These are phyloP conservation scores for Pseudotulostoma volvatum DNA, from an alignment of 495 filamentous ascomycete genomes.

Conservation along the genomic window DNA sequence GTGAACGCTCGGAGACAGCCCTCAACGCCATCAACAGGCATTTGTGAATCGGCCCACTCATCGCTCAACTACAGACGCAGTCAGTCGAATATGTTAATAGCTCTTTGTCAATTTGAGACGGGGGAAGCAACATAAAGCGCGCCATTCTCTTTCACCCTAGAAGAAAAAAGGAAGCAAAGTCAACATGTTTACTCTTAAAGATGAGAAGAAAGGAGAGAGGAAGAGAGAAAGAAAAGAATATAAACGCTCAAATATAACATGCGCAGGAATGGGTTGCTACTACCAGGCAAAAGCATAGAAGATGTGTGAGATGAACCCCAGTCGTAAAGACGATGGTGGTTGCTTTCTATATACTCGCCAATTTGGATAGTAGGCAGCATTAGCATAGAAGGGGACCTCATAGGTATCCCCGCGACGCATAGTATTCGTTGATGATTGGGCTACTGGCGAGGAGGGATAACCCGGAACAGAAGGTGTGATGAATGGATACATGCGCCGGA, in stretches of 20 bases:
- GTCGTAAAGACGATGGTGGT: conserved; percentile 60
- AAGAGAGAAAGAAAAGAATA: conserved; percentile 2
- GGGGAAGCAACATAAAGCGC: conserved; percentile 51
- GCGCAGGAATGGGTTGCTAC: conserved; percentile 4
- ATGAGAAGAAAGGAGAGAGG: neutral
- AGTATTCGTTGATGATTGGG: neutral
- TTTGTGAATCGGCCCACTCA: conserved; percentile 69
- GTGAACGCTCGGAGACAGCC: conserved; percentile 66
- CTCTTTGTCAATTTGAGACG: too few species aligned
- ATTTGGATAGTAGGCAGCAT: conserved; percentile 86
- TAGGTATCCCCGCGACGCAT: conserved; percentile 8
- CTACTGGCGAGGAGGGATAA: conserved; percentile 1
- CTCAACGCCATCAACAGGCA: conserved; percentile 58
- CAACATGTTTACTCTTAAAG: conserved; percentile 2
- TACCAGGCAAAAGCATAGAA: conserved; percentile 81
- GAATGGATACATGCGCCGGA: neutral
- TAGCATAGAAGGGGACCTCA: conserved; percentile 33
- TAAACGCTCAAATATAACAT: neutral
- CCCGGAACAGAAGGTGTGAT: neutral
- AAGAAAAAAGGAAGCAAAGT: conserved; percentile 17
- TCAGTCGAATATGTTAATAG: conserved; percentile 10
- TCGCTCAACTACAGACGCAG: conserved; percentile 67
- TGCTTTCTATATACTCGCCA: conserved; percentile 64
- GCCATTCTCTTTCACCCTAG: conserved; percentile 60
- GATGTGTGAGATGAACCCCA: conserved; percentile 54